phyloP scores from a whole-genome alignment of 2,329 filamentous ascomycete species.

The Trichoderma gracile region DNA sequence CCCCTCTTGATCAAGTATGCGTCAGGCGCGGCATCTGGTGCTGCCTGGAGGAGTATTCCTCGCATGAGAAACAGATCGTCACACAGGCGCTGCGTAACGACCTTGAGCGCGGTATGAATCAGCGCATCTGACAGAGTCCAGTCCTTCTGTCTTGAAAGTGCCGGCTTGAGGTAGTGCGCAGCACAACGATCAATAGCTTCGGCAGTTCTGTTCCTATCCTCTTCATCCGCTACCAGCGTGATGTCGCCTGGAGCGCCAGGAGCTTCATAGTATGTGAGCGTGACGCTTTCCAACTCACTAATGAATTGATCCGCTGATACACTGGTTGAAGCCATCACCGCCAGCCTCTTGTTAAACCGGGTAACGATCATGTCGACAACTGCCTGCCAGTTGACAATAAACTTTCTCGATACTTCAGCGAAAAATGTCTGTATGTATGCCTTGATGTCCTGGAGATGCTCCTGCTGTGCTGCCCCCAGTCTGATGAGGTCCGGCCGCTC shows the following conservation, averaged over 20 bases:
- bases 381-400: constrained; percentile 62
- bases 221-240: constrained; percentile 28
- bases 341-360: constrained; percentile 60
- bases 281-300: constrained; percentile 41
- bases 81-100: constrained; percentile 25
- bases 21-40: constrained; percentile 8
- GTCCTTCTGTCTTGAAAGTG: not conserved
- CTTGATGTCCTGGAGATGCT: constrained; percentile 41
- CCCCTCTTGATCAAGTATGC: constrained; percentile 24
- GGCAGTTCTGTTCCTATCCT: constrained; percentile 41
- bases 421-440: constrained; percentile 49
- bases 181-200: constrained; percentile 46
- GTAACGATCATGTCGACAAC: constrained; percentile 65
- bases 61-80: constrained; percentile 27
- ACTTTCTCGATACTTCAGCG: constrained; percentile 34
- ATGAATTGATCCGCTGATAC: constrained; percentile 37
- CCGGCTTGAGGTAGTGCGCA: constrained; percentile 12
- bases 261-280: constrained; percentile 43
- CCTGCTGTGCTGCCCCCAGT: constrained; percentile 33
- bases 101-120: constrained; percentile 21
- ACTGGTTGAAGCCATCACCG: constrained; percentile 38
- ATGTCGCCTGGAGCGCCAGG: constrained; percentile 32
- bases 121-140: constrained; percentile 25
- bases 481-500: constrained; percentile 39
- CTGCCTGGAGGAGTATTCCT: constrained; percentile 29